Evolutionary conservation across 305 asterid species (phyloP).

Genomic region (Solanum hybrid): DNA sequence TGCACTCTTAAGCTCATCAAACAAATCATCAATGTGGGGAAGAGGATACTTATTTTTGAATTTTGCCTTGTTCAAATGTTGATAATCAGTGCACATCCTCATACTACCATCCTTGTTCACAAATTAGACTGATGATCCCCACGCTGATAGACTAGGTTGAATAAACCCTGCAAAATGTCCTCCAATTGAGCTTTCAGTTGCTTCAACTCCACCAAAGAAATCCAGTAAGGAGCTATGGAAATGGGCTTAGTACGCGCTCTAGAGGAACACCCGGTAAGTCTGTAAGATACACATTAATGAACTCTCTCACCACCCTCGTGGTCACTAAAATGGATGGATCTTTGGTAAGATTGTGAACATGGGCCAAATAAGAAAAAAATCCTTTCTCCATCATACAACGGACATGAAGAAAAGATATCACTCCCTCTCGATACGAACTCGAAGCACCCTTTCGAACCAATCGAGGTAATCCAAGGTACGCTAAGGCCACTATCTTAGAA

Average conservation of each 20-base stretch:
- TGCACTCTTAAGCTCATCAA: neutral
- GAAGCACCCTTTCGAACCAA: neutral
- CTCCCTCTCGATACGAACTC: neutral
- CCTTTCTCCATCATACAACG: neutral
- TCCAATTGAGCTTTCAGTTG: neutral
- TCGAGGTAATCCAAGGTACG: neutral
- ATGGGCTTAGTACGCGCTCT: neutral
- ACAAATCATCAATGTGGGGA: neutral
- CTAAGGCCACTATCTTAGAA: neutral
- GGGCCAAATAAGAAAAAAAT: too few species aligned
- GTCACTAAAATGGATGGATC: neutral
- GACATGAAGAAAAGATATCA: neutral
- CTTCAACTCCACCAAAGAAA: neutral
- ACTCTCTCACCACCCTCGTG: neutral
- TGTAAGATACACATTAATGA: neutral
- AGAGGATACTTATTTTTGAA: neutral
- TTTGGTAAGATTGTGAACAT: neutral
- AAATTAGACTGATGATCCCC: neutral
- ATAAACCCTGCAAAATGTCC: neutral
- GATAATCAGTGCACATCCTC: neutral
- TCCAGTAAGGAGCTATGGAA: neutral
- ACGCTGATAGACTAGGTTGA: neutral
- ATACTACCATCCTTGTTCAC: neutral
- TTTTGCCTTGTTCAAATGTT: neutral
- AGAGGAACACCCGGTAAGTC: neutral